Base-by-base conservation (phyloP, 371 early-diverging fungal species). In the Actinomortierella ambigua region DNA sequence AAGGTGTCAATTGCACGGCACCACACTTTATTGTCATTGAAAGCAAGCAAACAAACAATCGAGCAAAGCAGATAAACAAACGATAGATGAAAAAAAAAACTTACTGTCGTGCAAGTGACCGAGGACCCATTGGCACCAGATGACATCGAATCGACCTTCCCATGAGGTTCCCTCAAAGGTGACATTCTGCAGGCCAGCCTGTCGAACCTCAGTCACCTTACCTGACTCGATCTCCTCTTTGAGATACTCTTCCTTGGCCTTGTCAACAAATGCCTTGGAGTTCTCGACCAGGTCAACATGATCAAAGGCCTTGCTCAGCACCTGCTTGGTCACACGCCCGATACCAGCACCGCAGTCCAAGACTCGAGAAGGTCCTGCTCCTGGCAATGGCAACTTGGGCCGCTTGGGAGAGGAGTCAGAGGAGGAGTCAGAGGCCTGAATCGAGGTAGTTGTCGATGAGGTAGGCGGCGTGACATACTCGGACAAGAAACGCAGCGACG, bases 81-180 rank as follows among this genome's bases (percentile, higher is more conserved):
- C 41, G 23, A 4, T 55, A 8, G 13, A 2, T 11, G 15, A 1
- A 22, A 48, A 48, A 18, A 22, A 8, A 48, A 2, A 6, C 47
- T 57, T 81, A 88, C 88, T 87, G 63, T 92, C 92, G 2, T 89
- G 90, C 69, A 93, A 78, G 62, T 93, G 92, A 14, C 90, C 87
- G 14, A 96, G 79, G 1, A 96, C 96, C 98, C 98, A 98, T 76
- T 98, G 98, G 64, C 91, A 93, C 98, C 98, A 98, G 26, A 98
- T 93, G 40, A 93, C 71, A 68, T 95, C 94, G 79, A 95, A 96
- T 26, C 87, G 81, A 3, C 80, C 82, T 29, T 79, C 63, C 73
- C 73, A 73, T 23, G 40, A 26, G 2, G 73, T 66, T 4, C 73
- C 67, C n/a, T 84, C 83, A 13, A 96, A 96, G 18, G 50, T 53